A percentile compares a stretch with the other conserved stretches of the same genome.
Evolutionary conservation across 2,329 filamentous ascomycete species (phyloP).

Genomic region (Rhynchosporium graminicola): DNA sequence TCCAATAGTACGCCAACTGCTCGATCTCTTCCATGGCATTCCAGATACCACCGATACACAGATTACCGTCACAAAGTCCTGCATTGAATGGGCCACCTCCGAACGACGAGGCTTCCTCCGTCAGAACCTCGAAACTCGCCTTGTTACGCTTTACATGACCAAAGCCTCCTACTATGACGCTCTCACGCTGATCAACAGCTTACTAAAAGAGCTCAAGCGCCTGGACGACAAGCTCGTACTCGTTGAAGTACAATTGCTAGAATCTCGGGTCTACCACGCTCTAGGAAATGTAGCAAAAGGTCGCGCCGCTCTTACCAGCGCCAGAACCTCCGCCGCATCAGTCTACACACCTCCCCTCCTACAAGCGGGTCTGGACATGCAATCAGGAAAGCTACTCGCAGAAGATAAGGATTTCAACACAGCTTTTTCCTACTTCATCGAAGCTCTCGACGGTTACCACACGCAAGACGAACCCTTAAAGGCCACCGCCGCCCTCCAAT

Average conservation of each 20-base stretch:
- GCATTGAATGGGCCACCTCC: slow-evolving; percentile 97
- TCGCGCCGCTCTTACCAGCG: slow-evolving; percentile 89
- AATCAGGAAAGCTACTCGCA: slow-evolving; percentile 97
- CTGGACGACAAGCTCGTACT: slow-evolving; percentile 97
- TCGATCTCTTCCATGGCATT: slow-evolving; percentile 92
- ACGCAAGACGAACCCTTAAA: slow-evolving; percentile 83
- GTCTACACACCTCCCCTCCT: slow-evolving; percentile 95
- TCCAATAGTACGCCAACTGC: slow-evolving; percentile 82
- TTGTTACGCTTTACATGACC: slow-evolving; percentile 92
- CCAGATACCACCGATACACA: slow-evolving; percentile 94
- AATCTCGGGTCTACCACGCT: slow-evolving; percentile 96
- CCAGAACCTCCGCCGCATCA: slow-evolving; percentile 90
- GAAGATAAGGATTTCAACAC: slow-evolving; percentile 99
- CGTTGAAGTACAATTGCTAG: slow-evolving; percentile 95
- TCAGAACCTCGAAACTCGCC: slow-evolving; percentile 94
- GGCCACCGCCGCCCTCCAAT: slow-evolving; percentile 96
- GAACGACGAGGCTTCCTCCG: slow-evolving; percentile 95
- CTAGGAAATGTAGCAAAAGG: slow-evolving; percentile 96
- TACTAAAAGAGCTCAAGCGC: slow-evolving; percentile 95
- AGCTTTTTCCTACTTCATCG: slow-evolving; percentile 98
- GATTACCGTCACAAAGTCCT: slow-evolving; percentile 94
- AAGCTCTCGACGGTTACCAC: slow-evolving; percentile 96
- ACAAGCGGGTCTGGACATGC: slow-evolving; percentile 97
- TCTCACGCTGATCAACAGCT: slow-evolving; percentile 91
- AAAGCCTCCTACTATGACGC: slow-evolving; percentile 98